Evolutionary conservation across 163 green algal genomes (phyloP).

Genomic region (Scenedesmus sp.): DNA sequence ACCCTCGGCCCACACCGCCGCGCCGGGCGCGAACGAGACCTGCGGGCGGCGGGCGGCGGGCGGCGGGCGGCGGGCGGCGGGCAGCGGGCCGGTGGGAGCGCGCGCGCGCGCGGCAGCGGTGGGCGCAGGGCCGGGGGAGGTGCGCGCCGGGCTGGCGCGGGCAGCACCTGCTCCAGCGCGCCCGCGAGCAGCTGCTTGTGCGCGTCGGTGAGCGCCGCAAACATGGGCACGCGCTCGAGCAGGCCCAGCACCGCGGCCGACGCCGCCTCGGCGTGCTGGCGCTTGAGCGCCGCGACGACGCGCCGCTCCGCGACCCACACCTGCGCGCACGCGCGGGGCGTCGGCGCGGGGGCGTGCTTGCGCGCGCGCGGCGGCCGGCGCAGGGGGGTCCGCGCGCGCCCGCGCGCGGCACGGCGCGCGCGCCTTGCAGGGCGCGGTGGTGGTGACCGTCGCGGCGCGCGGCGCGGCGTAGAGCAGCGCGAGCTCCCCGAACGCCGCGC

Average conservation of each 20-base stretch:
- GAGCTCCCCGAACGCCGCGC: slow-evolving; percentile 87
- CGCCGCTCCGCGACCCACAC: slow-evolving; percentile 90
- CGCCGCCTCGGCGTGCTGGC: slow-evolving; percentile 66
- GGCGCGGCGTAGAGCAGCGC: slow-evolving; percentile 89
- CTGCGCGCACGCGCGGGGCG: slow-evolving; percentile 5
- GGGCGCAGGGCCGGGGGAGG: no score
- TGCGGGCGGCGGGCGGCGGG: slow-evolving; percentile 28
- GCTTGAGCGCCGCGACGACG: slow-evolving; percentile 86
- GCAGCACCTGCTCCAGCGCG: slow-evolving; percentile 67
- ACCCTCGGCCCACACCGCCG: slow-evolving; percentile 70
- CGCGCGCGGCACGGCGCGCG: no score
- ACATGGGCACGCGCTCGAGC: slow-evolving; percentile 68
- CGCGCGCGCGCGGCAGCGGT: no score
- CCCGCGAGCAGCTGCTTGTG: slow-evolving; percentile 76
- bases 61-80: no score
- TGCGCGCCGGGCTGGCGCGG: no score
- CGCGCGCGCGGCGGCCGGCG: no score
- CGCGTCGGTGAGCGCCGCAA: slow-evolving; percentile 46
- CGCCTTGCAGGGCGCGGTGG: slow-evolving; percentile 50
- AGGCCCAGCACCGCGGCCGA: slow-evolving; percentile 59
- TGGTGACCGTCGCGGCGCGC: slow-evolving; percentile 84
- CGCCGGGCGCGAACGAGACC: slow-evolving; percentile 70
- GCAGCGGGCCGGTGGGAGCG: no score
- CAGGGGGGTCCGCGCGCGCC: no score
- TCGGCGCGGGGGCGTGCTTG: neutral